phyloP scores from a whole-genome alignment of 2,329 filamentous ascomycete genomes.

The Daldinia eschscholtzii region DNA sequence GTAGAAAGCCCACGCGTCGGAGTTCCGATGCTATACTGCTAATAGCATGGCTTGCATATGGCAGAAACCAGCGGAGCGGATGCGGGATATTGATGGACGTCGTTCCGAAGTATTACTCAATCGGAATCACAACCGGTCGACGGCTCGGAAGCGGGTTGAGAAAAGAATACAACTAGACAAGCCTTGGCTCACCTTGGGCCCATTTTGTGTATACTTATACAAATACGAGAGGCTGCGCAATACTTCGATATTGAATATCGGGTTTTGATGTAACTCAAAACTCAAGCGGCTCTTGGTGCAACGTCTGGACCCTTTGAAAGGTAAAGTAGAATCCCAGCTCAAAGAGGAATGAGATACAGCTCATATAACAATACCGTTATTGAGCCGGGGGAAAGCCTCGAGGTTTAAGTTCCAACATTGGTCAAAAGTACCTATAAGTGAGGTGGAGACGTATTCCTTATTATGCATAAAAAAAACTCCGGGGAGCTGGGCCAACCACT shows the following conservation, averaged over 20 bases:
- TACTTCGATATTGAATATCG: slow-evolving; percentile 18
- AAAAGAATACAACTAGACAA: slow-evolving; percentile 16
- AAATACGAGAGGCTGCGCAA: slow-evolving; percentile 21
- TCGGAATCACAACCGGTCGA: slow-evolving; percentile 33
- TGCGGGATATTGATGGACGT: slow-evolving; percentile 22
- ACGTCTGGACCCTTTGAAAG: slow-evolving; percentile 1
- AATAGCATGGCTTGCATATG: slow-evolving; percentile 33
- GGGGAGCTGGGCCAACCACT: slow-evolving; percentile 37
- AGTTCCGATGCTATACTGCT: slow-evolving; percentile 31
- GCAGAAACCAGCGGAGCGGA: slow-evolving; percentile 25
- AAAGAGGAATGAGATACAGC: slow-evolving; percentile 14
- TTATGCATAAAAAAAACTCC: slow-evolving; percentile 35
- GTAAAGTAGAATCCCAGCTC: background rate
- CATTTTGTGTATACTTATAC: slow-evolving; percentile 16
- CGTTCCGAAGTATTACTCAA: slow-evolving; percentile 24
- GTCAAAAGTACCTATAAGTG: slow-evolving; percentile 19
- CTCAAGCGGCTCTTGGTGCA: slow-evolving; percentile 3
- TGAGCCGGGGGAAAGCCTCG: slow-evolving; percentile 23
- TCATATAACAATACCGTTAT: slow-evolving; percentile 32
- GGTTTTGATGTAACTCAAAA: slow-evolving; percentile 10
- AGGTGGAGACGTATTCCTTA: slow-evolving; percentile 36
- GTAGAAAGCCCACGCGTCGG: slow-evolving; percentile 17
- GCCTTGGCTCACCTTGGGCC: slow-evolving; percentile 18
- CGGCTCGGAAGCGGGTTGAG: slow-evolving; percentile 30
- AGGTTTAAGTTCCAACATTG: slow-evolving; percentile 28